Evolutionary conservation across 371 early-diverging fungal genomes (phyloP), one percentile per base, ranked within the genome.

Genomic region (Zychaea mexicana): DNA sequence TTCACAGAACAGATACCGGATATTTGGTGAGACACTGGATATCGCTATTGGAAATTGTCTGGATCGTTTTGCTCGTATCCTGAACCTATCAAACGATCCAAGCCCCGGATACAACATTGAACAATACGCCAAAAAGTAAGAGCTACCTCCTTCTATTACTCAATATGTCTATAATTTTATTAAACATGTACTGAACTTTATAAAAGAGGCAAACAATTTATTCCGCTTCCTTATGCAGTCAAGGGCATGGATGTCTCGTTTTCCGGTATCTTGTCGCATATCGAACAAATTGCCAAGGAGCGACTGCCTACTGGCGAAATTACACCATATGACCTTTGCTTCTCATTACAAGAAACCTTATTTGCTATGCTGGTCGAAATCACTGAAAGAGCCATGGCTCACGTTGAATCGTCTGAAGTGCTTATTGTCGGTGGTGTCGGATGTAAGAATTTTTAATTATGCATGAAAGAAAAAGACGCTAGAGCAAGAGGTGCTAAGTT

Each of bases 201-300:
- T 27, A 63, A 3, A 33, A 91, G 94, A 56, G 97, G 99, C 5
- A 90, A 78, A 30, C 90, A 91, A 30, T 94, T 88, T 65, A 81
- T 98, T 31, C 93, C 94, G 68, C 81, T 99, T 28, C 99, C 99
- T 1, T 99, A 99, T 74, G 84, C 92, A 0, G 99, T 99, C 68
- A 99, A 99, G 73, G 99, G 99, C 30, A 99, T 99, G 99, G 99
- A 99, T 70, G 96, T 99, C n/a, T 97, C 98, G 13, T 99, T 99
- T 72, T 94, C 94, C 3, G 99, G 99, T 5, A 95, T 99, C 33
- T 78, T 99, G 45, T 90, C 97, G 1, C 83, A 86, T 61, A 92
- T 99, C 53, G 97, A 98, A 69, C 72, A 75, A n/a, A 66, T 92
- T 8, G 94, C 93, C 0, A 83, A 87, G 57, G 85, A 83, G 27